phyloP scores from a whole-genome alignment of 805 yeast species.

The Ogataea naganishii region DNA sequence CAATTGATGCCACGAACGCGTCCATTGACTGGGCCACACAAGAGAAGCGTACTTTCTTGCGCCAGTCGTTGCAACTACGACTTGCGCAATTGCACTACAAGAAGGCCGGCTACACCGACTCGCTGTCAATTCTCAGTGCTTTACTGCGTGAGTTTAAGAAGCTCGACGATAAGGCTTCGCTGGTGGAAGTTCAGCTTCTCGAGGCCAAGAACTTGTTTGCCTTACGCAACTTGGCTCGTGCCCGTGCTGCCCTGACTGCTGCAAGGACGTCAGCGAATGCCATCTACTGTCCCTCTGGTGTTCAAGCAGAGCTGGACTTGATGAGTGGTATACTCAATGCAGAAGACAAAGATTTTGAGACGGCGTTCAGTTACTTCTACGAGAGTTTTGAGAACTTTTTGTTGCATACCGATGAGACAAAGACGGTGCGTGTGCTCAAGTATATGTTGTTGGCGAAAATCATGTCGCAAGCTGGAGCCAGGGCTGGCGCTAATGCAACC shows the following conservation, averaged over 20 bases:
- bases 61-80: constrained; percentile 82
- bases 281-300: constrained; percentile 86
- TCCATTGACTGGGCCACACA: constrained; percentile 81
- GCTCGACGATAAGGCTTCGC: constrained; percentile 89
- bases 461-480: constrained; percentile 80
- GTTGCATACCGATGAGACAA: constrained; percentile 33
- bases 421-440: constrained; percentile 71
- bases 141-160: constrained; percentile 82
- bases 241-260: constrained; percentile 85
- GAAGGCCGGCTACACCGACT: constrained; percentile 54
- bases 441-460: constrained; percentile 90
- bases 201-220: constrained; percentile 90
- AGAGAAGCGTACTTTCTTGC: constrained; percentile 78
- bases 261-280: constrained; percentile 98
- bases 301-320: constrained; percentile 90
- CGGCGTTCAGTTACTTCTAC: constrained; percentile 90
- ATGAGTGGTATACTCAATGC: constrained; percentile 95
- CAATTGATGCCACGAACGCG: constrained; percentile 65
- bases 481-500: constrained; percentile 78
- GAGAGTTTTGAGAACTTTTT: constrained; percentile 92
- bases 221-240: constrained; percentile 80
- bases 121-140: constrained; percentile 62
- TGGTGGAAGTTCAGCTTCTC: constrained; percentile 90
- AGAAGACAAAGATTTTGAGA: constrained; percentile 92
- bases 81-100: constrained; percentile 68